Percentiles rank a stretch among this genome's conserved stretches.
phyloP scores from a whole-genome alignment of 805 yeast species.

The Diddensiella transvaalensis region DNA sequence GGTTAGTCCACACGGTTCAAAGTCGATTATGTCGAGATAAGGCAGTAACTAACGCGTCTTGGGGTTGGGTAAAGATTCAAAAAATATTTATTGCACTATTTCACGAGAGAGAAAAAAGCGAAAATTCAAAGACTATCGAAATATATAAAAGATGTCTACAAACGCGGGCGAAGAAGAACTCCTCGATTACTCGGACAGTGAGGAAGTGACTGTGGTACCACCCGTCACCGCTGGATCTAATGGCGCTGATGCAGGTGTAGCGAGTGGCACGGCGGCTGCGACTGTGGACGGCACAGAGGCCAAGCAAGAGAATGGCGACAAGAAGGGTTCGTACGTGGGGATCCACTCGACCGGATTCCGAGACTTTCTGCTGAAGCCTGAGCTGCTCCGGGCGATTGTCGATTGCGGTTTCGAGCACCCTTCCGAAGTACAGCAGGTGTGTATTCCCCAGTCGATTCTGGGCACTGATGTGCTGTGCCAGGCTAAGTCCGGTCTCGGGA shows the following conservation, averaged over 20 bases:
- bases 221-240: slow-evolving; percentile 46
- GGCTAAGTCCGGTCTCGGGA: slow-evolving; percentile 99
- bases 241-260: slow-evolving; percentile 33
- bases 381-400: slow-evolving; percentile 92
- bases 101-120: too few relatives aligned
- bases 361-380: slow-evolving; percentile 95
- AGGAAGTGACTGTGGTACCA: slow-evolving; percentile 76
- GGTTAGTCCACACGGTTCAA: background rate
- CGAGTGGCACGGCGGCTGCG: slow-evolving; percentile 33
- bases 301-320: slow-evolving; percentile 48
- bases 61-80: too few relatives aligned
- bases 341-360: slow-evolving; percentile 98
- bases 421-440: slow-evolving; percentile 97
- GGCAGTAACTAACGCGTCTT: too few relatives aligned
- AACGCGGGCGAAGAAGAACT: slow-evolving; percentile 99
- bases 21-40: background rate
- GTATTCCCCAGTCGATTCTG: slow-evolving; percentile 95
- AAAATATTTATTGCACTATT: background rate
- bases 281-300: slow-evolving; percentile 29
- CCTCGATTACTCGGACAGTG: slow-evolving; percentile 97
- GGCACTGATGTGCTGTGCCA: slow-evolving; percentile 98
- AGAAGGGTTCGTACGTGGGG: slow-evolving; percentile 97
- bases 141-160: slow-evolving; percentile 54
- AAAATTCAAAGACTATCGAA: too few relatives aligned
- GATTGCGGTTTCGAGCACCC: slow-evolving; percentile 99